A percentile compares a stretch with the other conserved stretches of the same genome.
These are phyloP conservation scores for Firmiana major DNA, from an alignment of 345 rosid species.

Conservation along the genomic window DNA sequence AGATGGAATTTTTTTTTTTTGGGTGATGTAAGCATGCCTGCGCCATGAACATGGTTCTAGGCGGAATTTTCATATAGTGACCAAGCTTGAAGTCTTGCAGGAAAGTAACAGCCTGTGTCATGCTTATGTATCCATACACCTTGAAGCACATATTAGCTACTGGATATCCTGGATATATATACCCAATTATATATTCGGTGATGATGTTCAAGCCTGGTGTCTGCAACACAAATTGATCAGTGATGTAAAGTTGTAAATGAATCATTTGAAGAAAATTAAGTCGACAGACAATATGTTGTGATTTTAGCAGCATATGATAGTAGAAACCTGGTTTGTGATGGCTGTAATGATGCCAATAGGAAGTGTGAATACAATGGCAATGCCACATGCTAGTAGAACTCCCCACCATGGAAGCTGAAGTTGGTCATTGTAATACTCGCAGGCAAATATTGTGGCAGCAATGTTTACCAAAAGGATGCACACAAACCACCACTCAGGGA, in stretches of 20 bases:
- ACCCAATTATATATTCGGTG: slow-evolving; percentile 92
- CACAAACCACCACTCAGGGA: slow-evolving; percentile 95
- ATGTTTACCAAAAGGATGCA: slow-evolving; percentile 59
- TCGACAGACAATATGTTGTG: not conserved
- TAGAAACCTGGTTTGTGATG: slow-evolving; percentile 80
- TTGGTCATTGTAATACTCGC: slow-evolving; percentile 80
- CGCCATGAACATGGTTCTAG: slow-evolving; percentile 96
- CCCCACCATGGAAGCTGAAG: slow-evolving; percentile 99
- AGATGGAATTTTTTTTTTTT: not conserved
- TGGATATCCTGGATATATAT: slow-evolving; percentile 91
- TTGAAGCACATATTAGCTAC: slow-evolving; percentile 98
- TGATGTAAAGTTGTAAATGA: not conserved
- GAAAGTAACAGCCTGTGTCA: slow-evolving; percentile 85
- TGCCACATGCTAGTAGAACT: slow-evolving; percentile 72
- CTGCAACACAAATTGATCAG: slow-evolving; percentile 32
- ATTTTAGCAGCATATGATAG: not conserved
- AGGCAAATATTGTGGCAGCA: slow-evolving; percentile 65
- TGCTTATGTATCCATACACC: slow-evolving; percentile 95
- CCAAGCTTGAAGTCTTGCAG: slow-evolving; percentile 97
- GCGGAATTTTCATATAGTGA: slow-evolving; percentile 98
- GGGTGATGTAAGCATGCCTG: slow-evolving; percentile 41
- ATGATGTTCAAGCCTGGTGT: slow-evolving; percentile 87
- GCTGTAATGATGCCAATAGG: slow-evolving; percentile 96
- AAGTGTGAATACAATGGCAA: slow-evolving; percentile 85
- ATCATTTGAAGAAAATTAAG: not conserved